Evolutionary conservation across 305 asterid genomes (phyloP).

Genomic region (Fraxinus ornus): DNA sequence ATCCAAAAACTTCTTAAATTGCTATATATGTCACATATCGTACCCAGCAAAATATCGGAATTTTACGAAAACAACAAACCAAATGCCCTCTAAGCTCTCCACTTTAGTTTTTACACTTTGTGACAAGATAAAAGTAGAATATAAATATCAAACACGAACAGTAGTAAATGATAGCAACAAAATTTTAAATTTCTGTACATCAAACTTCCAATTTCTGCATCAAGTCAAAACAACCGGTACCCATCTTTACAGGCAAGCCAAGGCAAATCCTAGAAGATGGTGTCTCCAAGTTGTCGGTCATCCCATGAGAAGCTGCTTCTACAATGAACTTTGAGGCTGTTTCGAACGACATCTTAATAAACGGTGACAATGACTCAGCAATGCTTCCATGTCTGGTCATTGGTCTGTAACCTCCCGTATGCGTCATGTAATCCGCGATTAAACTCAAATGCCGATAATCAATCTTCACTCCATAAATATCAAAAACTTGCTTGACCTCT

Average conservation of each 20-base stretch:
- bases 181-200: background rate
- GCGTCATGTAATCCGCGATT: constrained; percentile 88
- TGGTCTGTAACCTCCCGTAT: constrained; percentile 74
- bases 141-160: background rate
- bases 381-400: constrained; percentile 90
- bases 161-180: background rate
- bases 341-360: constrained; percentile 87
- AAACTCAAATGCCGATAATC: constrained; percentile 85
- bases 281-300: constrained; percentile 67
- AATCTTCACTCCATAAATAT: constrained; percentile 81
- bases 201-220: constrained; percentile 70
- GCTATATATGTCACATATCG: background rate
- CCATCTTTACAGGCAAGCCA: constrained; percentile 92
- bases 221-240: constrained; percentile 81
- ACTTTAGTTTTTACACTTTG: background rate
- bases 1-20: background rate
- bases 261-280: constrained; percentile 80
- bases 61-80: background rate
- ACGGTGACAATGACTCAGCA: constrained; percentile 69
- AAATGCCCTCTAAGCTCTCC: background rate
- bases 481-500: constrained; percentile 83
- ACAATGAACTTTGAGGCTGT: constrained; percentile 87
- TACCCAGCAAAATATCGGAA: background rate
- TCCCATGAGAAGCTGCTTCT: constrained; percentile 68
- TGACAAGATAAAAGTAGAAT: background rate